Evolutionary conservation across 129 eudicot species (phyloP).

Genomic region (Calendula officinalis): DNA sequence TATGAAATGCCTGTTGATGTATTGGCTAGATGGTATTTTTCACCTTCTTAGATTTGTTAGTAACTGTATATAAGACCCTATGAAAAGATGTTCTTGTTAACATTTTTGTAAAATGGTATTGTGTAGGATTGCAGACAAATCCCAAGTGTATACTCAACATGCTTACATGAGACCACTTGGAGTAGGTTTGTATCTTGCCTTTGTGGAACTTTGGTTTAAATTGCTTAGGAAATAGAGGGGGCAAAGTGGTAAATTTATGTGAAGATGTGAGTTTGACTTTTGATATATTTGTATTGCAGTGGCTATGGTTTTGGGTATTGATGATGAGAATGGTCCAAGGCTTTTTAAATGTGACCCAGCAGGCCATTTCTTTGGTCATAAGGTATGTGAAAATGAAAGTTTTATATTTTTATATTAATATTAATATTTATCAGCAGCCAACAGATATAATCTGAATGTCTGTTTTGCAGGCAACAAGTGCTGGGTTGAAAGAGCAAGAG

Average conservation of each 20-base stretch:
- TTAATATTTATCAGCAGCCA: background rate
- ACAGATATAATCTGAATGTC: background rate
- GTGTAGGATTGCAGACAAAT: slow-evolving; percentile 97
- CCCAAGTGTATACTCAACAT: slow-evolving; percentile 96
- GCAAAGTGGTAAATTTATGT: background rate
- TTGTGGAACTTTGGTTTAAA: background rate
- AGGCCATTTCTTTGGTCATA: slow-evolving; percentile 95
- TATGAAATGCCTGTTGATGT: slow-evolving; percentile 97
- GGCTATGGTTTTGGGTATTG: slow-evolving; percentile 97
- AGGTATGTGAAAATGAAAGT: slow-evolving; percentile 38
- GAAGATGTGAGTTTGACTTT: background rate
- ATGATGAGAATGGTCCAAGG: slow-evolving; percentile 87
- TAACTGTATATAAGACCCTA: background rate
- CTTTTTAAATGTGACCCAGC: slow-evolving; percentile 99
- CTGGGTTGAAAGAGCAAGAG: slow-evolving; percentile 95
- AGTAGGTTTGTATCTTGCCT: slow-evolving; percentile 60
- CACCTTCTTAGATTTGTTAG: background rate
- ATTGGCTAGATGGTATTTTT: slow-evolving; percentile 74
- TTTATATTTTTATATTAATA: background rate
- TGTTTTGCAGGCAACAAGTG: slow-evolving; percentile 86
- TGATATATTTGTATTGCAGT: slow-evolving; percentile 35
- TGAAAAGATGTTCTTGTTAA: no score
- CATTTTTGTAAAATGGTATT: background rate
- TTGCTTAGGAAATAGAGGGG: background rate
- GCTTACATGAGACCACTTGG: slow-evolving; percentile 99